A percentile compares a stretch with the other conserved stretches of the same genome.
These are phyloP conservation scores for Chrysoporthe deuterocubensis DNA, from an alignment of 2,329 filamentous ascomycete genomes.

Conservation along the genomic window DNA sequence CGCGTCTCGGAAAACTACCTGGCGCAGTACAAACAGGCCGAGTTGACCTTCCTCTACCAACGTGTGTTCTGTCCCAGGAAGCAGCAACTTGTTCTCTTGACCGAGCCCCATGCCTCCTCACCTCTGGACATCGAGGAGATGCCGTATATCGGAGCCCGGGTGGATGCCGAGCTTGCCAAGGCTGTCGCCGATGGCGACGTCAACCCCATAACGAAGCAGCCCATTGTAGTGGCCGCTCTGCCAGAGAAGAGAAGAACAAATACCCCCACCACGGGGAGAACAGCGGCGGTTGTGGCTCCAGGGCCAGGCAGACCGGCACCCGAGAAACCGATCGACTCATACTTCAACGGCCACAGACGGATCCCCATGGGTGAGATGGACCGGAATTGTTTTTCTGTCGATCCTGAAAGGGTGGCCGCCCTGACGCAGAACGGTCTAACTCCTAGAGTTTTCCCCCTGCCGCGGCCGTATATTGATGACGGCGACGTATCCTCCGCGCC, in stretches of 20 bases:
- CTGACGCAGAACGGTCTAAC: conserved; percentile 54
- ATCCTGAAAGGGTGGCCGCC: conserved; percentile 51
- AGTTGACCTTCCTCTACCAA: conserved; percentile 91
- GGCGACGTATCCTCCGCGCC: conserved; percentile 30
- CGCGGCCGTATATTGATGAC: conserved; percentile 58
- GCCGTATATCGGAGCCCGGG: conserved; percentile 77
- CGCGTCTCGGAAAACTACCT: conserved; percentile 81
- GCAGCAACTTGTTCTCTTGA: conserved; percentile 75
- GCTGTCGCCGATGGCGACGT: conserved; percentile 81
- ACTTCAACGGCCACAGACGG: conserved; percentile 55
- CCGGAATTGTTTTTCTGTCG: conserved; percentile 61
- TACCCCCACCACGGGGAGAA: conserved; percentile 35
- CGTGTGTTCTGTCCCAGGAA: conserved; percentile 85
- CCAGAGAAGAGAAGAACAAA: conserved; percentile 47
- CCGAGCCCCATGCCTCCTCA: conserved; percentile 60
- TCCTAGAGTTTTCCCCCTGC: conserved; percentile 62
- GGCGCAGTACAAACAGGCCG: conserved; percentile 80
- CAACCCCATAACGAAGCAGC: conserved; percentile 85
- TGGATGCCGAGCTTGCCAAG: conserved; percentile 70
- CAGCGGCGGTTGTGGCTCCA: conserved; percentile 32
- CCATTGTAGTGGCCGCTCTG: conserved; percentile 49
- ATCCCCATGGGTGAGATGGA: conserved; percentile 68
- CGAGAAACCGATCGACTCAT: conserved; percentile 58
- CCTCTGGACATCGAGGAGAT: conserved; percentile 67
- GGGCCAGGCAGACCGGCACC: conserved; percentile 35